Percentiles rank a stretch among this genome's conserved stretches.
These are phyloP conservation scores for Fusarium sp. DNA, from an alignment of 2,329 filamentous ascomycete species.

Conservation along the genomic window DNA sequence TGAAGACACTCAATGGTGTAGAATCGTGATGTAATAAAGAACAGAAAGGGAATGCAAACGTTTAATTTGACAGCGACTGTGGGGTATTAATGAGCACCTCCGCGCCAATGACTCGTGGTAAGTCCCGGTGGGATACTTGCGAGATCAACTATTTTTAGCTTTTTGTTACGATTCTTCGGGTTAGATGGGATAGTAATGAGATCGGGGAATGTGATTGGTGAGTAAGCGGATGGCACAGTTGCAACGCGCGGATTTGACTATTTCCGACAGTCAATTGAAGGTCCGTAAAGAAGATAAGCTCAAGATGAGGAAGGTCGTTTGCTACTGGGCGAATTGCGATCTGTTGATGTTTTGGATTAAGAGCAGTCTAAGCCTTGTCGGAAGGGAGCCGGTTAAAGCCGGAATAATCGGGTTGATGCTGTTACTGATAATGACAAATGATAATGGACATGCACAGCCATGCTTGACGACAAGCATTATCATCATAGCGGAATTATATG, in stretches of 20 bases:
- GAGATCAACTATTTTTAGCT: neutral
- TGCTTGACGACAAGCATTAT: neutral
- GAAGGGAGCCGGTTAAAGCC: neutral
- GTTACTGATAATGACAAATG: neutral
- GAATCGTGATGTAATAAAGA: neutral
- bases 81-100: neutral
- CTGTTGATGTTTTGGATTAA: neutral
- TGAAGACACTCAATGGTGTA: neutral
- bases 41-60: neutral
- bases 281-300: neutral
- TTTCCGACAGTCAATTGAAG: neutral
- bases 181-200: neutral
- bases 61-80: conserved; percentile 5
- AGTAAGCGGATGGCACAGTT: neutral
- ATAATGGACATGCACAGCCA: neutral
- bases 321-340: neutral
- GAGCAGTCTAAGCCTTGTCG: neutral
- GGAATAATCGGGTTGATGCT: neutral
- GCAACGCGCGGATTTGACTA: neutral
- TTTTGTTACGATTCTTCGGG: neutral
- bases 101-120: neutral
- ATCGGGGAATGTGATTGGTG: neutral
- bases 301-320: neutral
- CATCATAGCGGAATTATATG: neutral
- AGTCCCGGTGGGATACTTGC: neutral